These are phyloP conservation scores for Cerioporus squamosus DNA, from an alignment of 1,284 basidiomycete genomes.

Conservation along the genomic window DNA sequence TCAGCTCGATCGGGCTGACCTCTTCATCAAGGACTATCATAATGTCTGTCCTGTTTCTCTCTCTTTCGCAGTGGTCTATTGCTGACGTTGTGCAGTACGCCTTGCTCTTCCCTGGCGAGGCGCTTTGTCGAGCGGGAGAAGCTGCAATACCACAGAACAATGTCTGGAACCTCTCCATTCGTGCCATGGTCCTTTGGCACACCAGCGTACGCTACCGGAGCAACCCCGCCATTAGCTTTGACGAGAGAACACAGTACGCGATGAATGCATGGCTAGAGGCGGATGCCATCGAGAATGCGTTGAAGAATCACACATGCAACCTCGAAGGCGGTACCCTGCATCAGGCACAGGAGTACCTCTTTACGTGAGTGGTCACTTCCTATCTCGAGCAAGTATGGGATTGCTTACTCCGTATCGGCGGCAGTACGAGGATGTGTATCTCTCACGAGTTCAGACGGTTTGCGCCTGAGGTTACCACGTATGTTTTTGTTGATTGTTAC, in stretches of 20 bases:
- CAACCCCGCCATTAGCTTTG: conserved; percentile 42
- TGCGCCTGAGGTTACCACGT: conserved; percentile 63
- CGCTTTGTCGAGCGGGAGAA: conserved; percentile 40
- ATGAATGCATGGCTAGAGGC: conserved; percentile 70
- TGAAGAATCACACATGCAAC: conserved; percentile 65
- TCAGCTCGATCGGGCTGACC: conserved; percentile 40
- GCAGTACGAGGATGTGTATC: conserved; percentile 68
- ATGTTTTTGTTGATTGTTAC: conserved; percentile 27
- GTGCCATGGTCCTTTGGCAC: conserved; percentile 71
- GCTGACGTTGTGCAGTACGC: conserved; percentile 50
- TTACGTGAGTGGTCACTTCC: conserved; percentile 57
- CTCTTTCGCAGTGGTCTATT: neutral
- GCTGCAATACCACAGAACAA: conserved; percentile 57
- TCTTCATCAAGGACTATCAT: conserved; percentile 64
- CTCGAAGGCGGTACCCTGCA: conserved; percentile 67
- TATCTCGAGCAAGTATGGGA: neutral
- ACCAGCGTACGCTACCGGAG: conserved; percentile 60
- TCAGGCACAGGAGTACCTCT: conserved; percentile 70
- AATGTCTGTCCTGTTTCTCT: conserved; percentile 52
- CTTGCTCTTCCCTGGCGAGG: conserved; percentile 66
- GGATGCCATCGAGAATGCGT: conserved; percentile 61
- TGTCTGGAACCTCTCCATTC: conserved; percentile 71
- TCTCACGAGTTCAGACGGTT: conserved; percentile 68
- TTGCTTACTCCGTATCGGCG: conserved; percentile 24
- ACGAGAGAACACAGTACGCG: conserved; percentile 61